These are phyloP conservation scores for Suhomyces sp. DNA, from an alignment of 805 yeast genomes.

Conservation along the genomic window DNA sequence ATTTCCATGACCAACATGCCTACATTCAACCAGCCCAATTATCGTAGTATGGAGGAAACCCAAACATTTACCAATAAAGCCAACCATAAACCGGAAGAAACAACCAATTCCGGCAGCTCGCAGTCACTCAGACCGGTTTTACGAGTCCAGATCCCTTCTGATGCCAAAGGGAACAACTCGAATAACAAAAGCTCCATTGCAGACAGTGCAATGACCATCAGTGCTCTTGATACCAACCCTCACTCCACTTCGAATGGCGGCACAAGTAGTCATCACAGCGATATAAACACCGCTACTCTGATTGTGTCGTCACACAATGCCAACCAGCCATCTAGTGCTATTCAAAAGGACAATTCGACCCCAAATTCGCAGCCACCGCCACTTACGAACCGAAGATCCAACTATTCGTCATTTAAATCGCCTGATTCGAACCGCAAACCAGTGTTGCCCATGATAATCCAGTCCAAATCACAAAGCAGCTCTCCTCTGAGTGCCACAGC, in stretches of 20 bases:
- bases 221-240: slow-evolving; percentile 36
- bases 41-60: slow-evolving; percentile 2
- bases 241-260: slow-evolving; percentile 3
- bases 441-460: slow-evolving; percentile 34
- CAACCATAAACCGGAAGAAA: slow-evolving; percentile 12
- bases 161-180: slow-evolving; percentile 24
- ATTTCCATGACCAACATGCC: slow-evolving; percentile 11
- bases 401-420: slow-evolving; percentile 20
- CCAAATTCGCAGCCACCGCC: slow-evolving; percentile 5
- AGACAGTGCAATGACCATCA: slow-evolving; percentile 44
- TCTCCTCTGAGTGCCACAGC: slow-evolving; percentile 41
- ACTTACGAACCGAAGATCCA: slow-evolving; percentile 17
- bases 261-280: neutral
- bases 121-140: slow-evolving; percentile 51
- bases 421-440: slow-evolving; percentile 32
- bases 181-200: slow-evolving; percentile 20
- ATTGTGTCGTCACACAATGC: neutral
- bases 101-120: slow-evolving; percentile 11
- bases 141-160: slow-evolving; percentile 63
- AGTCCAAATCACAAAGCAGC: slow-evolving; percentile 37
- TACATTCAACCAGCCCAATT: slow-evolving; percentile 14
- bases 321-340: neutral
- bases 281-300: neutral
- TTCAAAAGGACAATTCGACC: slow-evolving; percentile 5
- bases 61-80: neutral